Percentiles rank a stretch among this genome's conserved stretches.
Conservation (phyloP, 2,329 filamentous ascomycete genomes). For the Ophiocordyceps camponoti-floridani region DNA sequence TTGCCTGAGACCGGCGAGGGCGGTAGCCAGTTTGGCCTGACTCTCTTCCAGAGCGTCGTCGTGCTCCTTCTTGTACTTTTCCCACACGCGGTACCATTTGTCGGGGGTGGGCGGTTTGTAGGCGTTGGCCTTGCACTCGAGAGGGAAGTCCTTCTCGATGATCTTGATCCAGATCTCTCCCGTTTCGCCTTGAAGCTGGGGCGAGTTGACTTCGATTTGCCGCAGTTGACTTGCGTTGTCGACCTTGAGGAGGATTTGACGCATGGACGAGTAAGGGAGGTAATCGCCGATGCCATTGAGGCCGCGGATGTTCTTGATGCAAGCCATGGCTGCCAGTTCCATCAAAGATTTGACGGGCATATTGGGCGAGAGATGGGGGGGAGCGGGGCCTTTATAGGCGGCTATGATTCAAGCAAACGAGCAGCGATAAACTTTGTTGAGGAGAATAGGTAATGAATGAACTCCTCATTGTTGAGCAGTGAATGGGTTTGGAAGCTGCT, state of each 20-base stretch:
- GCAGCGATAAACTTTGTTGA: background rate
- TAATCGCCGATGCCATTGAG: slow-evolving; percentile 56
- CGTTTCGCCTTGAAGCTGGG: slow-evolving; percentile 54
- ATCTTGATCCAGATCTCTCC: slow-evolving; percentile 62
- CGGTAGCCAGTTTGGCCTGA: slow-evolving; percentile 36
- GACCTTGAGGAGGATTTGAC: slow-evolving; percentile 52
- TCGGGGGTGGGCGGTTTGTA: slow-evolving; percentile 46
- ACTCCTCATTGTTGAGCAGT: too few relatives aligned
- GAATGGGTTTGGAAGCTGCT: too few relatives aligned
- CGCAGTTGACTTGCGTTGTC: slow-evolving; percentile 59
- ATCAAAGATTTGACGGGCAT: slow-evolving; percentile 31
- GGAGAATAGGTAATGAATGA: background rate
- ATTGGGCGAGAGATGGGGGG: background rate
- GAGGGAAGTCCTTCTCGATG: slow-evolving; percentile 60
- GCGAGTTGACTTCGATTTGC: slow-evolving; percentile 54
- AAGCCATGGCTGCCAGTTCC: slow-evolving; percentile 30
- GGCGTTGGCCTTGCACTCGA: slow-evolving; percentile 41
- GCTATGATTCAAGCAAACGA: background rate
- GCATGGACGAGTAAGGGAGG: slow-evolving; percentile 44
- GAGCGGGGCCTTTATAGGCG: background rate
- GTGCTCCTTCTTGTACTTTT: slow-evolving; percentile 44
- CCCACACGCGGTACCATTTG: slow-evolving; percentile 66
- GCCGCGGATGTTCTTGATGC: slow-evolving; percentile 32
- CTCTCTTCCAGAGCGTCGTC: slow-evolving; percentile 40
- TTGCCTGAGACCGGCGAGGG: slow-evolving; percentile 37